Evolutionary conservation across 108 stramenopile genomes (phyloP), one percentile per base, ranked within the genome.

Genomic region (Epithemia pelagica): DNA sequence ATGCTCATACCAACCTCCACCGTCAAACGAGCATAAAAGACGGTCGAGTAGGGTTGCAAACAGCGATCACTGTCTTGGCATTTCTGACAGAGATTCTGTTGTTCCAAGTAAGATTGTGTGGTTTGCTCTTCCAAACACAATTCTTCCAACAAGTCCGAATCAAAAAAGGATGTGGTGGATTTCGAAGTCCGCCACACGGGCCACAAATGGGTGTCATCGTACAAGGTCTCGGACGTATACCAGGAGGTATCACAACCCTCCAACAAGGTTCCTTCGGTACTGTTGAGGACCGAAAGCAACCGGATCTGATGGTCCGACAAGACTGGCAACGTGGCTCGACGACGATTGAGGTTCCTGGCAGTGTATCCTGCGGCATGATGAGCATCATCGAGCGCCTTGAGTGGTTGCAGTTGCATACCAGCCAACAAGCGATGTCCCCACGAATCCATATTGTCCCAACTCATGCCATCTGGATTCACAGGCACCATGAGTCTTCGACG

Each of bases 111-210:
- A 18, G 53, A 28, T 25, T 76, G 74, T 10, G 77, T 78, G 65
- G 79, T 77, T 22, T 65, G 27, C 62, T 79, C 76, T 8, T 69
- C 69, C 5, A 66, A 66, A 31, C 79, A 80, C n/a, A 80, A 32
- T 32, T 72, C 75, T 27, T 66, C 46, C 2, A 80, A n/a, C 0
- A 73, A 30, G 7, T 57, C 51, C 18, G 74, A 33, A 37, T 67
- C 54, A 19, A 75, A 46, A 37, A 63, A 46, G 8, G 71, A 54
- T 21, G 27, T 55, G 15, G 54, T 52, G 0, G 58, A 0, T 37
- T 70, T 73, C 79, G 71, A 72, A 46, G 37, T 46, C 5, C 37
- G 37, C 37, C 37, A 46, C 21, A 76, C 56, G 21, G 79, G 79
- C 79, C 79, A 80, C 32, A 80, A 52, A 46, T 61, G 74, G 3